Evolutionary conservation across 2,329 filamentous ascomycete genomes (phyloP), one percentile per base, ranked within the genome.

Genomic region (Alternaria arbusti): DNA sequence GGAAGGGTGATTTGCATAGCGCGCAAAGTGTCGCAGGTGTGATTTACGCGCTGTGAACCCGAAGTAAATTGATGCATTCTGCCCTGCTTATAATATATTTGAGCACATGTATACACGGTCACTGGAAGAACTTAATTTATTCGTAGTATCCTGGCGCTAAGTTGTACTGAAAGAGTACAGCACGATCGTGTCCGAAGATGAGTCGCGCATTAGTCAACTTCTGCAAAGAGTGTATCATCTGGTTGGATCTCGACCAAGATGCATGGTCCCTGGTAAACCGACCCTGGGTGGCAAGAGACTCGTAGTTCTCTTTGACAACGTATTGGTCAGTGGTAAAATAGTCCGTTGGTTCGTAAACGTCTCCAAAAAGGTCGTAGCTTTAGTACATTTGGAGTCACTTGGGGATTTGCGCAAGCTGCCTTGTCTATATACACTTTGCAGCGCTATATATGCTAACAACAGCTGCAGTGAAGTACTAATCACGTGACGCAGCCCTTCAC

Each of bases 261-360:
- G 77, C 73, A 65, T 80, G 76, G 57, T 80, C 78, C 32, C 78
- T 70, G 20, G 74, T 75, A 46, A 80, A 59, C 78, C 78, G 80
- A 2, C 79, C 78, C 61, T 80, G 78, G n/a, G 73, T 74, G 20
- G 74, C 68, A 40, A 69, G 69, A 15, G 70, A 64, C 13, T 78
- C 69, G 30, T 64, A 79, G 32, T 80, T 80, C 70, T 80, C 78
- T 49, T 68, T 64, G 5, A 81, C 75, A 50, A 79, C 75, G 43
- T 80, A 79, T 67, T 78, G 76, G 62, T 80, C 78, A 17, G 74
- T 76, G 10, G 77, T 80, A 62, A 79, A n/a, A n/a, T n/a, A n/a
- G n/a, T n/a, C n/a, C n/a, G n/a, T n/a, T n/a, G n/a, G n/a, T n/a
- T n/a, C n/a, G n/a, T n/a, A n/a, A n/a, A n/a, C n/a, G n/a, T n/a